These are phyloP conservation scores for Epichloe gansuensis DNA, from an alignment of 2,329 filamentous ascomycete species.

Conservation along the genomic window DNA sequence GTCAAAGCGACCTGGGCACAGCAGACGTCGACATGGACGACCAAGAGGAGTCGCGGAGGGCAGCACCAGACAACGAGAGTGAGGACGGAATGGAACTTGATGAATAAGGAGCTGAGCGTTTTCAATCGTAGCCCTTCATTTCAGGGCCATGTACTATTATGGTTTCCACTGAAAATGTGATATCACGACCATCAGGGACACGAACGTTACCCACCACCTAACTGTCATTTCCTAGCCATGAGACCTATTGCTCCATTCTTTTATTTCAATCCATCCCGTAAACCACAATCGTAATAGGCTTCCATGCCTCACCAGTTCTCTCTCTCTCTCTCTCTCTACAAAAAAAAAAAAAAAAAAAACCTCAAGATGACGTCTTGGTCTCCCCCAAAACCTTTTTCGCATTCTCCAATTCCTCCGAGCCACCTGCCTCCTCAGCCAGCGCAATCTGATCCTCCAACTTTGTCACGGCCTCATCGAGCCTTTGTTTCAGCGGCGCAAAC, in stretches of 20 bases:
- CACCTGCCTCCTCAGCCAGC: conserved; percentile 33
- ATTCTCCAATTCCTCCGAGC: conserved; percentile 37
- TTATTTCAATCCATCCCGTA: not conserved
- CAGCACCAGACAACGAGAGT: conserved; percentile 26
- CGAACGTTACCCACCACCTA: not conserved
- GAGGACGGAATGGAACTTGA: conserved; percentile 47
- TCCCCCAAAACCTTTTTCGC: conserved; percentile 41
- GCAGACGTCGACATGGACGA: conserved; percentile 51
- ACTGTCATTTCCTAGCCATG: too few relatives aligned
- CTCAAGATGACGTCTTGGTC: conserved; percentile 26
- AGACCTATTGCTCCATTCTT: not conserved
- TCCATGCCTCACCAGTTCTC: not conserved
- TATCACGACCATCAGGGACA: not conserved
- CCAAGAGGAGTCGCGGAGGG: conserved; percentile 16
- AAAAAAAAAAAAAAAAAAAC: not conserved
- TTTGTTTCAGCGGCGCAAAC: conserved; percentile 56
- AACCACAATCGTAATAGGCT: not conserved
- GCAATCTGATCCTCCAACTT: conserved; percentile 64
- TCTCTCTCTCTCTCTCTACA: not conserved
- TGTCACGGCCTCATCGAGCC: conserved; percentile 57
- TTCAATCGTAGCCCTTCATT: not conserved
- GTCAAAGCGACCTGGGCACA: conserved; percentile 15
- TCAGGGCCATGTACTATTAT: not conserved
- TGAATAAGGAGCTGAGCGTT: conserved; percentile 17
- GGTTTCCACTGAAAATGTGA: not conserved